phyloP scores from a whole-genome alignment of 805 yeast species.

The Candida tammaniensis region DNA sequence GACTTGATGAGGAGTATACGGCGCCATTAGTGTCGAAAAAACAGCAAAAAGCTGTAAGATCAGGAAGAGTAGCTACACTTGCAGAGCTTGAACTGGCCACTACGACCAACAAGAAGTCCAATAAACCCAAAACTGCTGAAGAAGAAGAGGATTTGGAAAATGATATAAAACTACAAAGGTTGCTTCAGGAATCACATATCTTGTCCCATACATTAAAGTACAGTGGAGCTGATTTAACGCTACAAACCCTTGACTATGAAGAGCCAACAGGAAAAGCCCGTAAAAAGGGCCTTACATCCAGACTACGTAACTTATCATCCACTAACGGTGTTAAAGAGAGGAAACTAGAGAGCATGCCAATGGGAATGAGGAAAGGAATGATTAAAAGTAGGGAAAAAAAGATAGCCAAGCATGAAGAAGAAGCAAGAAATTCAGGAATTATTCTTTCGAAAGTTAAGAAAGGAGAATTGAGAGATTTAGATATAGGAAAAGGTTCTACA shows the following conservation, averaged over 20 bases:
- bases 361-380: constrained; percentile 86
- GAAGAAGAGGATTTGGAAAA: constrained; percentile 57
- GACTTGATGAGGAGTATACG: constrained; percentile 36
- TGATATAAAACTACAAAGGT: constrained; percentile 69
- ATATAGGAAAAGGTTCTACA: constrained; percentile 54
- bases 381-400: constrained; percentile 52
- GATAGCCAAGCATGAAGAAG: constrained; percentile 59
- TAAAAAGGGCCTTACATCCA: constrained; percentile 56
- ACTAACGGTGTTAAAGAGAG: constrained; percentile 42
- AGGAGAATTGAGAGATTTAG: constrained; percentile 60
- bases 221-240: constrained; percentile 68
- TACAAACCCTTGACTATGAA: constrained; percentile 59
- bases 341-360: constrained; percentile 78
- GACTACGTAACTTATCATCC: constrained; percentile 47
- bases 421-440: constrained; percentile 88
- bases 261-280: constrained; percentile 69
- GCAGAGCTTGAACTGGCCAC: constrained; percentile 26
- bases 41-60: constrained; percentile 51
- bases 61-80: constrained; percentile 61
- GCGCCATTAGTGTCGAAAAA: constrained; percentile 35
- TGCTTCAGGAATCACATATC: constrained; percentile 71
- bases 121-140: constrained; percentile 35
- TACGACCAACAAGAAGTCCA: constrained; percentile 32
- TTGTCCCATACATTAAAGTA: constrained; percentile 39
- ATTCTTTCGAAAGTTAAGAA: constrained; percentile 69